Conservation (phyloP, 1,284 basidiomycete species). For the Rugosomyces carneus region DNA sequence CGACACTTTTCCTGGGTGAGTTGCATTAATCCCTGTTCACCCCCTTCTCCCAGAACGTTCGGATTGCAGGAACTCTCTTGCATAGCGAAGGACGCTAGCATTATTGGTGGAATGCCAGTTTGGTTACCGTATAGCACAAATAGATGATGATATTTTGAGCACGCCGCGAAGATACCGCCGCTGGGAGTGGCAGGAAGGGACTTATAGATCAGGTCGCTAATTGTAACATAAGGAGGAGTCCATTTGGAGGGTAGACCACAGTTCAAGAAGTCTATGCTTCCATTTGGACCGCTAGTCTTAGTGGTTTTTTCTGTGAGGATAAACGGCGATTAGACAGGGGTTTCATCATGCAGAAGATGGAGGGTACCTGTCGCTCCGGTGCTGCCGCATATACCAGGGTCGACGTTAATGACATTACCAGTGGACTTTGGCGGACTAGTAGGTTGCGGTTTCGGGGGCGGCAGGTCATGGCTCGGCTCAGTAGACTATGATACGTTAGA, state of each 20-base stretch:
- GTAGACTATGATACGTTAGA: not conserved
- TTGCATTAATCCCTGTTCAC: conserved; percentile 86
- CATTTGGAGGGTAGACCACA: conserved; percentile 67
- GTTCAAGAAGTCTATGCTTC: conserved; percentile 70
- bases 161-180: conserved; percentile 59
- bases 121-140: conserved; percentile 63
- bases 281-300: conserved; percentile 61
- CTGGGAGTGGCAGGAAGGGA: conserved; percentile 45
- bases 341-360: not conserved
- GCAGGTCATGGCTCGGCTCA: not conserved
- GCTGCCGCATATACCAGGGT: conserved; percentile 31
- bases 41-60: conserved; percentile 63
- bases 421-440: conserved; percentile 2
- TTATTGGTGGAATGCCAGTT: conserved; percentile 56
- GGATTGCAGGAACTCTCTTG: conserved; percentile 61
- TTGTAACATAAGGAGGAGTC: conserved; percentile 52
- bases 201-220: conserved; percentile 48
- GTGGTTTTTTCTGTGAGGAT: conserved; percentile 40
- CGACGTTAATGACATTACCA: conserved; percentile 22
- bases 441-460: conserved; percentile 3
- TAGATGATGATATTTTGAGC: conserved; percentile 44
- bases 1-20: conserved; percentile 76
- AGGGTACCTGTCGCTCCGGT: conserved; percentile 43
- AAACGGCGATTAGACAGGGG: conserved; percentile 2
- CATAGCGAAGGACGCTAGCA: conserved; percentile 83